phyloP scores from a whole-genome alignment of 345 rosid genomes.

The Acer saccharum region DNA sequence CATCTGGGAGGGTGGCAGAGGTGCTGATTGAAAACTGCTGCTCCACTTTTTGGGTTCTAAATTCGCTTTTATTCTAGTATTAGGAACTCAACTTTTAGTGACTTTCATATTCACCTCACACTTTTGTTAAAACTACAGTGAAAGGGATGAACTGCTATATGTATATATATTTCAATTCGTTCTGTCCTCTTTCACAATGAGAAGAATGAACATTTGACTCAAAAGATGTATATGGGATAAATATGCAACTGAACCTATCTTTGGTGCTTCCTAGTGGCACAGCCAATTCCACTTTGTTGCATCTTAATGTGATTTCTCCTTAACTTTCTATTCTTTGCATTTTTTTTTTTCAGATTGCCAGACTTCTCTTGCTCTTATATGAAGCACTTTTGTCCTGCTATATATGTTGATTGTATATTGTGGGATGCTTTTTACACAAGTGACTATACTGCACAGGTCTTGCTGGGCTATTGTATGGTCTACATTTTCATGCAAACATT shows the following conservation, averaged over 20 bases:
- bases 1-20: neutral
- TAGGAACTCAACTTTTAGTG: neutral
- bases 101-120: neutral
- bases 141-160: neutral
- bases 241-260: neutral
- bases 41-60: neutral
- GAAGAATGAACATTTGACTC: neutral
- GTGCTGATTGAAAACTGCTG: neutral
- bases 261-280: neutral
- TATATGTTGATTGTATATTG: neutral
- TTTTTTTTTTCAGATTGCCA: neutral
- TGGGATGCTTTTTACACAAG: slow-evolving; percentile 53
- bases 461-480: slow-evolving; percentile 76
- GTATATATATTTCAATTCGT: neutral
- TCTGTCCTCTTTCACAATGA: neutral
- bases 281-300: neutral
- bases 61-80: neutral
- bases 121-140: neutral
- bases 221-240: neutral
- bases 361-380: neutral
- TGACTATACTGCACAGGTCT: slow-evolving; percentile 82
- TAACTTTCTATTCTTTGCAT: neutral
- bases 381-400: neutral
- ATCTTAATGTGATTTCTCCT: neutral
- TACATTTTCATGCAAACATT: slow-evolving; percentile 95